Evolutionary conservation across 129 eudicot species (phyloP).

Genomic region (Pulicaria dysenterica): DNA sequence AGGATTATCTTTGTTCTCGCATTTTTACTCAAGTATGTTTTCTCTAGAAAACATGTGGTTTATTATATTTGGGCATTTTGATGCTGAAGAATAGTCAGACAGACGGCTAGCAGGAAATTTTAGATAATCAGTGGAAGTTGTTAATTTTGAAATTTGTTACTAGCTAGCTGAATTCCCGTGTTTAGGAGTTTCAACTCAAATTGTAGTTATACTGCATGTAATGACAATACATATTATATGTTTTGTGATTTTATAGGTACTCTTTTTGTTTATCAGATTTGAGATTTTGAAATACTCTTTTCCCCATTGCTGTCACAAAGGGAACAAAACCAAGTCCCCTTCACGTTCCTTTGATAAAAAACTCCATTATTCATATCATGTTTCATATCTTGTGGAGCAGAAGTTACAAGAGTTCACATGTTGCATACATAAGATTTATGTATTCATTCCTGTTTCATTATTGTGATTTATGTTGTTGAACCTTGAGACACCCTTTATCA

Average conservation of each 20-base stretch:
- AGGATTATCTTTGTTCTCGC: constrained; percentile 15
- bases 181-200: constrained; percentile 9
- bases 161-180: constrained; percentile 9
- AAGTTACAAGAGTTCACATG: constrained; percentile 22
- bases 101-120: constrained; percentile 14
- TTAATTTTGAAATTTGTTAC: neutral
- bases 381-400: neutral
- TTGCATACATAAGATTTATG: constrained; percentile 1
- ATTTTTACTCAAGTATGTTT: neutral
- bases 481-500: constrained; percentile 20
- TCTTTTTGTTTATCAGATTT: neutral
- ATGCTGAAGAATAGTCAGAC: constrained; percentile 5
- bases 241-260: constrained; percentile 8
- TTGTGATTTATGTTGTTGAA: constrained; percentile 34
- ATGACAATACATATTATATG: neutral
- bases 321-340: constrained; percentile 17
- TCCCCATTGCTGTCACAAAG: constrained; percentile 12
- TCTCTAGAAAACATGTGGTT: neutral
- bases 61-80: neutral
- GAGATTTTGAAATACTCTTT: constrained; percentile 17
- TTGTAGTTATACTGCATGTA: neutral
- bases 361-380: neutral
- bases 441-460: constrained; percentile 14
- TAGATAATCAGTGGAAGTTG: neutral
- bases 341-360: constrained; percentile 10